phyloP scores from a whole-genome alignment of 2,329 filamentous ascomycete species.

The Neonectria ditissima region DNA sequence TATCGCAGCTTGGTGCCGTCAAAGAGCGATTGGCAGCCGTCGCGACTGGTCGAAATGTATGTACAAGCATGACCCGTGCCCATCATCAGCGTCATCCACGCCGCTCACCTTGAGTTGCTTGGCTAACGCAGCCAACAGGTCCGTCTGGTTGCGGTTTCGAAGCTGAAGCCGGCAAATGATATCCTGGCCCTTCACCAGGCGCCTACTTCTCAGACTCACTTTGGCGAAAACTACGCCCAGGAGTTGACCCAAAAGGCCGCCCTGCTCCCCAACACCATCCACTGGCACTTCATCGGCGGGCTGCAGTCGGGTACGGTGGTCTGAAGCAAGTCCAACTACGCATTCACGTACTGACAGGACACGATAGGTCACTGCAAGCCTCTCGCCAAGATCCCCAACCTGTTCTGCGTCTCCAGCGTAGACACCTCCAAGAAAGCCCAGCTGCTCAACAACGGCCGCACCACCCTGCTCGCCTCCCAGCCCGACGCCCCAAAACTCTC shows the following conservation, averaged over 20 bases:
- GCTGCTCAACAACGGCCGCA: constrained; percentile 81
- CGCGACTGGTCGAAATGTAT: constrained; percentile 66
- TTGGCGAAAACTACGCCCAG: constrained; percentile 96
- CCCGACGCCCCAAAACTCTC: constrained; percentile 64
- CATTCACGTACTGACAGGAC: constrained; percentile 19
- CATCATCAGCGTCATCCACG: constrained; percentile 24
- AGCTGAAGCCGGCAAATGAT: constrained; percentile 93
- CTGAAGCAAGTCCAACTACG: neutral
- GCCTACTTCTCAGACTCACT: constrained; percentile 75
- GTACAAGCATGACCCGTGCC: constrained; percentile 37
- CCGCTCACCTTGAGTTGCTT: neutral
- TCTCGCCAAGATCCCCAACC: constrained; percentile 86
- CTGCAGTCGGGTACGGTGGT: constrained; percentile 75
- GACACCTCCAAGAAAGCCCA: constrained; percentile 90
- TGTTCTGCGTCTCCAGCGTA: constrained; percentile 92
- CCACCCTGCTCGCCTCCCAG: constrained; percentile 61
- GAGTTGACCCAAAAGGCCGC: constrained; percentile 89
- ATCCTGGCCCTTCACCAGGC: constrained; percentile 83
- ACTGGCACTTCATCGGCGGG: constrained; percentile 97
- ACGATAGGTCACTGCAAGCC: constrained; percentile 84
- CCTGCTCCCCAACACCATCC: constrained; percentile 79
- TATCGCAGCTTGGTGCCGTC: constrained; percentile 72
- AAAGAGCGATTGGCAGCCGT: constrained; percentile 67
- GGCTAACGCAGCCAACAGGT: constrained; percentile 61
- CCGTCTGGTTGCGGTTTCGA: constrained; percentile 93